Base-by-base conservation (phyloP, 1,284 basidiomycete species). In the Phlebopus sp. region DNA sequence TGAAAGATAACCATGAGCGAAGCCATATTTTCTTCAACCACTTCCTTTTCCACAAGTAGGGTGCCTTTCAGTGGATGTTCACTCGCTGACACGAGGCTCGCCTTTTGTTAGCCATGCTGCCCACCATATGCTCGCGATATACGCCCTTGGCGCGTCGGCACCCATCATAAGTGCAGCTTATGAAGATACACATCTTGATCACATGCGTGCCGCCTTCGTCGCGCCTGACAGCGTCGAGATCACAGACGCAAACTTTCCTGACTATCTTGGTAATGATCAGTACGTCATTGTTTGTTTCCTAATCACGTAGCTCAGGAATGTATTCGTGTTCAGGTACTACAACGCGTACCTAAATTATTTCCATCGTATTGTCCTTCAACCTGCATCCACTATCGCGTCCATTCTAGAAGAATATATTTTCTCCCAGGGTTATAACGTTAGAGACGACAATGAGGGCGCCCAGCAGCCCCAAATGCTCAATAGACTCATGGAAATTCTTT, bases 21-120 rank as follows among this genome's bases (percentile, higher is more conserved):
- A 76, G 76, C 70, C 81, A 86, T 55, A 71, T 76, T 21, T 85
- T 80, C 59, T 82, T 83, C 66, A 82, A 84, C 49, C 72, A 81
- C 27, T 67, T 60, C 48, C 69, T 73, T 1, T 84, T 79, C 56
- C 82, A 85, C 66, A 85, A 84, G 77, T 78, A 61, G 42, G 67
- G 19, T 35, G 4, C 32, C 1, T 30, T 37, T 15, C 25, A 5
- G 9, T 5, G 9, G 13, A 29, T 14, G 14, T 35, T 41, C 17
- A 27, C 5, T 15, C 2, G 27, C 37, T 39, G 5, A 39, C 36
- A 29, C 14, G 6, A 34, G 37, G 19, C 30, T 17, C 43, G 17
- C 23, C 10, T 4, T 54, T 39, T 47, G 51, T 31, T 47, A 76
- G 74, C 42, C 72, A 76, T 58, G 57, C 64, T 40, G 57, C 70